These are phyloP conservation scores for Aspergillus alliaceus DNA, from an alignment of 2,329 filamentous ascomycete genomes.

Conservation along the genomic window DNA sequence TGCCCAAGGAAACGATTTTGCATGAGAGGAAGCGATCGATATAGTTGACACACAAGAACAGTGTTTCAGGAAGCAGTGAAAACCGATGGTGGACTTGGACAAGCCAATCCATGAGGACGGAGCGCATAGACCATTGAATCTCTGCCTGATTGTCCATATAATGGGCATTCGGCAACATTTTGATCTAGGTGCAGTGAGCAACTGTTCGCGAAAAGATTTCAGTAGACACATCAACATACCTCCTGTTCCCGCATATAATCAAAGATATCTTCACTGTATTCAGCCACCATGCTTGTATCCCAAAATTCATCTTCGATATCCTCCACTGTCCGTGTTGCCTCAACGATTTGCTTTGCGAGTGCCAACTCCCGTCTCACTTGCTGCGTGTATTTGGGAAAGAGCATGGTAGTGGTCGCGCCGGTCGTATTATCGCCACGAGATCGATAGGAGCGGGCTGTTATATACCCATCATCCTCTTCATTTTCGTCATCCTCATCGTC, in stretches of 20 bases:
- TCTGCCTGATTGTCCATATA: slow-evolving; percentile 99
- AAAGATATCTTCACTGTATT: slow-evolving; percentile 96
- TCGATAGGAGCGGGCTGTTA: slow-evolving; percentile 75
- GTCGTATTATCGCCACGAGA: slow-evolving; percentile 75
- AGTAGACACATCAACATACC: slow-evolving; percentile 51
- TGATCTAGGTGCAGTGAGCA: slow-evolving; percentile 54
- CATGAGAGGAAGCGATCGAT: slow-evolving; percentile 93
- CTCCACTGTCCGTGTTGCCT: slow-evolving; percentile 64
- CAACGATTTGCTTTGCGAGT: slow-evolving; percentile 64
- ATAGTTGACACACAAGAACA: slow-evolving; percentile 94
- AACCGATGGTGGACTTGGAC: slow-evolving; percentile 95
- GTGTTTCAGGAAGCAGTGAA: slow-evolving; percentile 83
- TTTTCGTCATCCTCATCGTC: slow-evolving; percentile 77
- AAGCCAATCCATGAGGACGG: slow-evolving; percentile 96
- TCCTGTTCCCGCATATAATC: slow-evolving; percentile 86
- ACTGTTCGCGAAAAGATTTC: neutral
- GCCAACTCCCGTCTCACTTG: slow-evolving; percentile 73
- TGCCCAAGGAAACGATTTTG: slow-evolving; percentile 92
- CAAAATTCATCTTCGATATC: slow-evolving; percentile 86
- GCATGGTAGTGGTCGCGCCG: slow-evolving; percentile 61
- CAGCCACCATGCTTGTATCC: slow-evolving; percentile 96
- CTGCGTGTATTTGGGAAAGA: slow-evolving; percentile 71
- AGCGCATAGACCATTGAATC: slow-evolving; percentile 98
- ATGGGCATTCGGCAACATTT: slow-evolving; percentile 80
- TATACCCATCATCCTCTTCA: slow-evolving; percentile 67